Conservation (phyloP, 2,329 filamentous ascomycete genomes). For the Ophiostoma populinum region DNA sequence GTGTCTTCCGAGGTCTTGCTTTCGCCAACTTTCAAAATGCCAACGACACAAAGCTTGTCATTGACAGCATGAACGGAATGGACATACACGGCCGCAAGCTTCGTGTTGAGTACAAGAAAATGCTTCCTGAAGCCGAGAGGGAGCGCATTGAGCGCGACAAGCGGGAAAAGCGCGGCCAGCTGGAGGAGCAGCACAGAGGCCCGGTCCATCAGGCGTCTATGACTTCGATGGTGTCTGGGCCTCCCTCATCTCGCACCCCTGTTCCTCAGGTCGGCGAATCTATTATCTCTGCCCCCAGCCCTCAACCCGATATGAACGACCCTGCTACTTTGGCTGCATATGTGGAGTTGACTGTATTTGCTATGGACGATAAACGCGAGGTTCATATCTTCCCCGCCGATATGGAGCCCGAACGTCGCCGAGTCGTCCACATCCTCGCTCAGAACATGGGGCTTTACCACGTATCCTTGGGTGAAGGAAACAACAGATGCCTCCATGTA, state of each 20-base stretch:
- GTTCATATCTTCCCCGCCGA: conserved; percentile 69
- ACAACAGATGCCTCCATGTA: conserved; percentile 85
- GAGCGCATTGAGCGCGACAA: conserved; percentile 96
- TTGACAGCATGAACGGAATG: conserved; percentile 86
- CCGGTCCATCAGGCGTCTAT: conserved; percentile 77
- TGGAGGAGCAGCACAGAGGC: conserved; percentile 88
- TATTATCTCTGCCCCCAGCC: neutral
- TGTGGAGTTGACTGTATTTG: conserved; percentile 76
- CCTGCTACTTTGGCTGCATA: conserved; percentile 76
- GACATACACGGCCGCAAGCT: conserved; percentile 90
- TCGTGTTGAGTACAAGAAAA: conserved; percentile 97
- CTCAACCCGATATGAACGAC: conserved; percentile 60
- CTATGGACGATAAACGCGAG: conserved; percentile 52
- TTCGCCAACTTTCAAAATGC: conserved; percentile 97
- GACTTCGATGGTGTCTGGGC: conserved; percentile 45
- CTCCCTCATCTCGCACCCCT: no score
- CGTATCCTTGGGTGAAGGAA: conserved; percentile 72
- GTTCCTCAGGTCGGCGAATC: neutral
- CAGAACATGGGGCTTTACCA: conserved; percentile 91
- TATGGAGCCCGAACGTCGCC: conserved; percentile 66
- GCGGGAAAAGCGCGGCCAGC: conserved; percentile 82
- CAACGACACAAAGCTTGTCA: conserved; percentile 83
- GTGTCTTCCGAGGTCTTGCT: conserved; percentile 85
- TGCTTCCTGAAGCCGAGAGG: conserved; percentile 85
- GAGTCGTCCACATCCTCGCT: conserved; percentile 82